phyloP scores from a whole-genome alignment of 2,329 filamentous ascomycete species.

The Ascocoryne sarcoides region DNA sequence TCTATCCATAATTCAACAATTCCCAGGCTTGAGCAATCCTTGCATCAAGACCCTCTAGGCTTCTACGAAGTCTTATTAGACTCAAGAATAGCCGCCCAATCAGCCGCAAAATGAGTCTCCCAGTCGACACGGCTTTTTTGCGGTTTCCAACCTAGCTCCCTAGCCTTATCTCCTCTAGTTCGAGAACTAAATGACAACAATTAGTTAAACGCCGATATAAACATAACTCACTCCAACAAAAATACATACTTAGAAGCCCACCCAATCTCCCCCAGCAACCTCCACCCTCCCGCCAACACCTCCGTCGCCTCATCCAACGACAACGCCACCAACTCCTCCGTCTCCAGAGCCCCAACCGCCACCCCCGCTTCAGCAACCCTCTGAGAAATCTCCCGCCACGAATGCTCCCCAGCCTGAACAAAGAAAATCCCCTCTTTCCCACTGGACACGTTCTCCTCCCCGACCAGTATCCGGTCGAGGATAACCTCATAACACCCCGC shows the following conservation, averaged over 20 bases:
- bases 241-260: conserved; percentile 24
- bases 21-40: too few relatives aligned
- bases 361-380: conserved; percentile 28
- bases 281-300: conserved; percentile 10
- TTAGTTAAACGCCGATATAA: too few relatives aligned
- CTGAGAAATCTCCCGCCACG: conserved; percentile 32
- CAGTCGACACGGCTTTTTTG: background rate
- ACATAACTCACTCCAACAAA: background rate
- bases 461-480: conserved; percentile 27
- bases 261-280: conserved; percentile 27
- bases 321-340: conserved; percentile 20
- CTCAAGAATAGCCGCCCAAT: background rate
- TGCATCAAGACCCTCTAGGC: too few relatives aligned
- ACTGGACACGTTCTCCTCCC: conserved; percentile 27
- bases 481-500: conserved; percentile 33
- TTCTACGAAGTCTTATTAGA: too few relatives aligned
- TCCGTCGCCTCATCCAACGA: conserved; percentile 23
- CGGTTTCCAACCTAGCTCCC: background rate
- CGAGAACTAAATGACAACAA: background rate
- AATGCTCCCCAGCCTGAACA: conserved; percentile 30
- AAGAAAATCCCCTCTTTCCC: conserved; percentile 36
- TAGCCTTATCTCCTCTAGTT: background rate
- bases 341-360: conserved; percentile 27
- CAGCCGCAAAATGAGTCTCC: background rate
- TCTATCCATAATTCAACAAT: too few relatives aligned